phyloP scores from a whole-genome alignment of 2,329 filamentous ascomycete species.

The Xylariales sp. region DNA sequence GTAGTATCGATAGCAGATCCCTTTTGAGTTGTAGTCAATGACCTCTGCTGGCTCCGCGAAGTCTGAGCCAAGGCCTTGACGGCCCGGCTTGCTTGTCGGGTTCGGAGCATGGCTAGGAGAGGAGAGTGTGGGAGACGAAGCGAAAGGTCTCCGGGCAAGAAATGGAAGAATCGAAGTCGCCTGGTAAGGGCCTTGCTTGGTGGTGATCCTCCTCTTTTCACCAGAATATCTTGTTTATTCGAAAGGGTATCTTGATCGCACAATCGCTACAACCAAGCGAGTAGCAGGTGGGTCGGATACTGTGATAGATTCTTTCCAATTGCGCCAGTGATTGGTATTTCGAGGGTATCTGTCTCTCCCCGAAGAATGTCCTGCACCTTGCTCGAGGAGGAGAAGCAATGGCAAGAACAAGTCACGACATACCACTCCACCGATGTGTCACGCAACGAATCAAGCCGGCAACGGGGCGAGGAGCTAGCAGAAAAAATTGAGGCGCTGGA shows the following conservation, averaged over 20 bases:
- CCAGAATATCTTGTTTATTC: too few species aligned
- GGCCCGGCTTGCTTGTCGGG: constrained; percentile 42
- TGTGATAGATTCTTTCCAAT: too few species aligned
- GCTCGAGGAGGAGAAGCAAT: background rate
- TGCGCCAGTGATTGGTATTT: background rate
- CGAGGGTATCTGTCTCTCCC: background rate
- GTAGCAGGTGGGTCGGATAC: too few species aligned
- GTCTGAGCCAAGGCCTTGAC: constrained; percentile 36
- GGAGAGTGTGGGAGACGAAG: background rate
- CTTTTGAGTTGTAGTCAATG: constrained; percentile 36
- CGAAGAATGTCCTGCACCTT: background rate
- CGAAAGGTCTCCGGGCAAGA: background rate
- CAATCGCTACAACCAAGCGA: too few species aligned
- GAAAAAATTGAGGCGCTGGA: constrained; percentile 7
- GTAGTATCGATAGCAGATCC: constrained; percentile 29
- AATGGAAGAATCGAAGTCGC: background rate
- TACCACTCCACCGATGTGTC: too few species aligned
- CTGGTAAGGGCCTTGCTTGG: too few species aligned
- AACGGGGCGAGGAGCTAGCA: background rate
- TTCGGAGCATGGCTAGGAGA: constrained; percentile 40
- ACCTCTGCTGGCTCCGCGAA: constrained; percentile 30
- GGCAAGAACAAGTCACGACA: background rate
- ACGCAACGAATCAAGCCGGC: too few species aligned
- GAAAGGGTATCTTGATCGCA: too few species aligned
- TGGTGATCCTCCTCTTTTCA: too few species aligned